A percentile compares a stretch with the other conserved stretches of the same genome.
Evolutionary conservation across 139 green algal species (phyloP).

Genomic region (Coccomyxa sp.): DNA sequence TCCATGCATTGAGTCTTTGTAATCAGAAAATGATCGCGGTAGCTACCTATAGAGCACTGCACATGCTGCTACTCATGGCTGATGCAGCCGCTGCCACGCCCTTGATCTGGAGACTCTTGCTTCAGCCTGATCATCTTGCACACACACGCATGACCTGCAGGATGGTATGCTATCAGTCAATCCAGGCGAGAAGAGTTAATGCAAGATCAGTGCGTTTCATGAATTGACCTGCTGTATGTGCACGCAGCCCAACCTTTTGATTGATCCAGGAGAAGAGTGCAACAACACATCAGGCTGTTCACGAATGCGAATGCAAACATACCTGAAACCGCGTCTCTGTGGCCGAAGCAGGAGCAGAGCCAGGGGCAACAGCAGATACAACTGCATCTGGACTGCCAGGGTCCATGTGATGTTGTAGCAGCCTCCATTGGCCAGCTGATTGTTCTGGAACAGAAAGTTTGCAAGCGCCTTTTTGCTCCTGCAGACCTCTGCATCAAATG

Average conservation of each 20-base stretch:
- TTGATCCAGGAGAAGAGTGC: too few relatives aligned
- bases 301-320: too few relatives aligned
- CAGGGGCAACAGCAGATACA: neutral
- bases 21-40: neutral
- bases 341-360: neutral
- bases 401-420: neutral
- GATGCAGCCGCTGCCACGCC: too few relatives aligned
- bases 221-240: neutral
- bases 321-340: neutral
- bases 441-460: neutral
- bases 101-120: too few relatives aligned
- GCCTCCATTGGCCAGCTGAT: neutral
- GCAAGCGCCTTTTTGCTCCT: neutral
- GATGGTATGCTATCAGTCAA: neutral
- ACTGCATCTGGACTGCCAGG: neutral
- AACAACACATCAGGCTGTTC: neutral
- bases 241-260: too few relatives aligned
- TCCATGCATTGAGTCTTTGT: neutral
- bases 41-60: neutral
- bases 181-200: neutral
- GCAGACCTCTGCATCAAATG: neutral
- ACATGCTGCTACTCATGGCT: too few relatives aligned
- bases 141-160: neutral
- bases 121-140: neutral
- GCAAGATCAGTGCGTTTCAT: neutral